phyloP scores from a whole-genome alignment of 2,329 filamentous ascomycete species.

The Botrytis galanthina region DNA sequence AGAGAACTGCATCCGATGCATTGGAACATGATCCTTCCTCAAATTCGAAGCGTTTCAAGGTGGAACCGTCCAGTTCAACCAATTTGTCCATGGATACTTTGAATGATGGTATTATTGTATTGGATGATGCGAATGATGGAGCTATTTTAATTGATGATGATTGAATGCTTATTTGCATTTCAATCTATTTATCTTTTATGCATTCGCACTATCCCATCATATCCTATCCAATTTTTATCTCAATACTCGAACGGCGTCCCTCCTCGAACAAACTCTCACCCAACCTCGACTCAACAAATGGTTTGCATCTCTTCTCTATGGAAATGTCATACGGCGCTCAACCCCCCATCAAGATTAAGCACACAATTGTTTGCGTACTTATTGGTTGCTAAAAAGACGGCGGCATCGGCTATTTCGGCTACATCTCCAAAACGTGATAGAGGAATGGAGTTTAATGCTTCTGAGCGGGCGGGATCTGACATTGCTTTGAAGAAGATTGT shows the following conservation, averaged over 20 bases:
- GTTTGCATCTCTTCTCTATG: background rate
- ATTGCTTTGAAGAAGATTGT: constrained; percentile 41
- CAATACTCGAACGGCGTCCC: background rate
- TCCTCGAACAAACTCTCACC: background rate
- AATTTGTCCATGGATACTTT: constrained; percentile 35
- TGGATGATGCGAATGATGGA: constrained; percentile 47
- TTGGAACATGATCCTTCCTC: constrained; percentile 26
- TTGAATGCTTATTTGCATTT: constrained; percentile 38
- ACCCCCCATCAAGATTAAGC: constrained; percentile 79
- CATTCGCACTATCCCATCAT: background rate
- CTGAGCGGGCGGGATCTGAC: constrained; percentile 39
- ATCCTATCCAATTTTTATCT: background rate
- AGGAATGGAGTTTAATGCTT: constrained; percentile 56
- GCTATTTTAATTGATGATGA: constrained; percentile 68
- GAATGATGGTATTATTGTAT: constrained; percentile 37
- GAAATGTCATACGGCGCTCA: constrained; percentile 60
- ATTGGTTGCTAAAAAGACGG: constrained; percentile 73
- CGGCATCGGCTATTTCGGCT: constrained; percentile 78
- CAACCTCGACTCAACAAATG: background rate
- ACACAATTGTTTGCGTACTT: constrained; percentile 84
- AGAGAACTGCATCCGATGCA: constrained; percentile 35
- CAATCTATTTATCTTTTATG: background rate
- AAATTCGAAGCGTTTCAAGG: constrained; percentile 36
- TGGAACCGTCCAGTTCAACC: constrained; percentile 26
- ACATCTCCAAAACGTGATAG: constrained; percentile 62